These are phyloP conservation scores for Talaromyces sp. DNA, from an alignment of 2,329 filamentous ascomycete genomes.

Conservation along the genomic window DNA sequence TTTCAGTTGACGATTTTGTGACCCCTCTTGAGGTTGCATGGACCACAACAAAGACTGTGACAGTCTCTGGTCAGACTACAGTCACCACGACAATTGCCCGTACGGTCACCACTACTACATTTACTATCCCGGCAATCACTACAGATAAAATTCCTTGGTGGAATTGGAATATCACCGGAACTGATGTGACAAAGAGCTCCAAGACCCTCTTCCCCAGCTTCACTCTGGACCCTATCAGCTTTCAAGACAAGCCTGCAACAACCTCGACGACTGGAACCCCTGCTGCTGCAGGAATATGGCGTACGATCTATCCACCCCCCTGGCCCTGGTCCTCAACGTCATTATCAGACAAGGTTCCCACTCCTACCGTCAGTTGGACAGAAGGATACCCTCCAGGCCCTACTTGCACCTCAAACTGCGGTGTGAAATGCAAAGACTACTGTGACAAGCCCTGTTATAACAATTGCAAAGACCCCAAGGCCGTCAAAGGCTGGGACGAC, in stretches of 20 bases:
- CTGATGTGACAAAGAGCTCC: background rate
- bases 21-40: constrained; percentile 2
- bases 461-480: too few relatives aligned
- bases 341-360: background rate
- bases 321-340: constrained; percentile 18
- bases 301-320: constrained; percentile 17
- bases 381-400: constrained; percentile 15
- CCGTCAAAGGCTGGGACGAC: constrained; percentile 16
- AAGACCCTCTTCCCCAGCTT: constrained; percentile 13
- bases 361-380: constrained; percentile 11
- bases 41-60: constrained; percentile 1
- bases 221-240: constrained; percentile 11
- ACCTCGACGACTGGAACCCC: background rate
- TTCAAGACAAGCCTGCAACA: too few relatives aligned
- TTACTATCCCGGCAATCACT: constrained; percentile 4
- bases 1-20: background rate
- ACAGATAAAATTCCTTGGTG: constrained; percentile 10
- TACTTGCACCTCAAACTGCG: constrained; percentile 16
- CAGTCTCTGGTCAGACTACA: background rate
- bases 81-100: constrained; percentile 10
- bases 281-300: background rate
- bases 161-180: constrained; percentile 16
- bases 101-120: constrained; percentile 10
- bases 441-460: constrained; percentile 14
- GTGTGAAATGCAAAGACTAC: constrained; percentile 13